These are phyloP conservation scores for Physcia stellaris DNA, from an alignment of 495 filamentous ascomycete genomes.

Conservation along the genomic window DNA sequence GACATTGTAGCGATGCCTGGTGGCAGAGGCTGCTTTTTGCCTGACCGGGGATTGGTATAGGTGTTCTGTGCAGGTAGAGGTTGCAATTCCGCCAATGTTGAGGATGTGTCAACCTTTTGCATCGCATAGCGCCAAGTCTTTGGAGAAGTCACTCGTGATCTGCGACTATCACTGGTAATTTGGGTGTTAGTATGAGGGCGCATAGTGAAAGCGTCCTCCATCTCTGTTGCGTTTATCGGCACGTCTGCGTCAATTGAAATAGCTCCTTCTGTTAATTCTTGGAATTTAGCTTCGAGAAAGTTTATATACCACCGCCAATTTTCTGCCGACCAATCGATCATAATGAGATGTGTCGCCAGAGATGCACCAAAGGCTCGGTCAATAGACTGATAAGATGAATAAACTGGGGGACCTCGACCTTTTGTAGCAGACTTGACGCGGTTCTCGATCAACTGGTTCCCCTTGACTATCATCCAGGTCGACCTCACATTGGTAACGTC, in stretches of 20 bases:
- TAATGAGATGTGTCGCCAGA: constrained; percentile 26
- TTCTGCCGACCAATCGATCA: constrained; percentile 32
- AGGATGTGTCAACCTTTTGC: background rate
- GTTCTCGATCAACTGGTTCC: constrained; percentile 21
- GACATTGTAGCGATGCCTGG: background rate
- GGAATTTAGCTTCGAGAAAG: constrained; percentile 23
- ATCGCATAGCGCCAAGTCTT: background rate
- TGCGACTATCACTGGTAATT: background rate
- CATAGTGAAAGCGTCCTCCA: background rate
- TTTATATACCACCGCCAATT: constrained; percentile 35
- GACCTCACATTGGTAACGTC: constrained; percentile 24
- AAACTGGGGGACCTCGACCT: constrained; percentile 8
- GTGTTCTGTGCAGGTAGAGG: background rate
- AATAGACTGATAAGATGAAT: constrained; percentile 12
- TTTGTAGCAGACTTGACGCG: constrained; percentile 20
- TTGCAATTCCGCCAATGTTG: background rate
- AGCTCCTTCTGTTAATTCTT: constrained; percentile 15
- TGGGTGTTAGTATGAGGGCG: background rate
- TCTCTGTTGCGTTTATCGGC: background rate
- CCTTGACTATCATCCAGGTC: constrained; percentile 28
- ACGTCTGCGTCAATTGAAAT: constrained; percentile 18
- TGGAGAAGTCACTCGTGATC: background rate
- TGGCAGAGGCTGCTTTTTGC: background rate
- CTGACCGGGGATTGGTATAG: background rate
- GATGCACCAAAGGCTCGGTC: constrained; percentile 19